phyloP scores from a whole-genome alignment of 192 early-diverging fungal species.

The Allomyces macrogynus region DNA sequence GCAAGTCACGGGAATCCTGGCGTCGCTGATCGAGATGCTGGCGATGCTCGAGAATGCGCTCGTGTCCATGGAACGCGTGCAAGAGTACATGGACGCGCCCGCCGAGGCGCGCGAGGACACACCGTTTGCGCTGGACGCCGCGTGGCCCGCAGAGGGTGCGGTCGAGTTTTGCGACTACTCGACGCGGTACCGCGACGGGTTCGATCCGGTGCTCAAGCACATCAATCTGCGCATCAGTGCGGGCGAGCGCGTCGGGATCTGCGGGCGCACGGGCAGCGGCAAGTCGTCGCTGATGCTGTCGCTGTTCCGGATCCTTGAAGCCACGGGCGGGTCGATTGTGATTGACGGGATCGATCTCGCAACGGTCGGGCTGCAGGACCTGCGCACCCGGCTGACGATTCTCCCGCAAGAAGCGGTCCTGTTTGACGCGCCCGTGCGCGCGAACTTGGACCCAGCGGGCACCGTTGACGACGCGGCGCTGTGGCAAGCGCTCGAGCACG shows the following conservation, averaged over 20 bases:
- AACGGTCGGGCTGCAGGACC: conserved; percentile 2
- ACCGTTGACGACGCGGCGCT: conserved; percentile 5
- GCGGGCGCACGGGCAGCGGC: conserved; percentile 12
- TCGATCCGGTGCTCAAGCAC: conserved; percentile 43
- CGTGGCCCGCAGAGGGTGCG: conserved; percentile 48
- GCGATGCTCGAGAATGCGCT: conserved; percentile 25
- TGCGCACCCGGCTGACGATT: conserved; percentile 11
- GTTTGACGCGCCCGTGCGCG: conserved; percentile 25
- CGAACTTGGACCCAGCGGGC: conserved; percentile 6
- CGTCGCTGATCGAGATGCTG: conserved; percentile 40
- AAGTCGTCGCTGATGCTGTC: background rate
- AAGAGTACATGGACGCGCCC: conserved; percentile 64
- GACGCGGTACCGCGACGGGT: conserved; percentile 38
- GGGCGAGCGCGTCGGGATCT: conserved; percentile 27
- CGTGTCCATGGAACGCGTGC: conserved; percentile 65
- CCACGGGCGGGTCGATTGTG: conserved; percentile 5
- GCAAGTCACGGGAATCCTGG: conserved; percentile 42
- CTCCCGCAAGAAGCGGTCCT: conserved; percentile 36
- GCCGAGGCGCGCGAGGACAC: conserved; percentile 42
- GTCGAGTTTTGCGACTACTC: conserved; percentile 55
- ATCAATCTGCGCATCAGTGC: conserved; percentile 10
- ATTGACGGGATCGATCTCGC: background rate
- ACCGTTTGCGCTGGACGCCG: conserved; percentile 26
- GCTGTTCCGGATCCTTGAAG: background rate
- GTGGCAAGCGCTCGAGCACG: conserved; percentile 18